Percentiles rank a stretch among this genome's conserved stretches.
Evolutionary conservation across 768 basidiomycete species (phyloP).

Genomic region (Mrakia gelida): DNA sequence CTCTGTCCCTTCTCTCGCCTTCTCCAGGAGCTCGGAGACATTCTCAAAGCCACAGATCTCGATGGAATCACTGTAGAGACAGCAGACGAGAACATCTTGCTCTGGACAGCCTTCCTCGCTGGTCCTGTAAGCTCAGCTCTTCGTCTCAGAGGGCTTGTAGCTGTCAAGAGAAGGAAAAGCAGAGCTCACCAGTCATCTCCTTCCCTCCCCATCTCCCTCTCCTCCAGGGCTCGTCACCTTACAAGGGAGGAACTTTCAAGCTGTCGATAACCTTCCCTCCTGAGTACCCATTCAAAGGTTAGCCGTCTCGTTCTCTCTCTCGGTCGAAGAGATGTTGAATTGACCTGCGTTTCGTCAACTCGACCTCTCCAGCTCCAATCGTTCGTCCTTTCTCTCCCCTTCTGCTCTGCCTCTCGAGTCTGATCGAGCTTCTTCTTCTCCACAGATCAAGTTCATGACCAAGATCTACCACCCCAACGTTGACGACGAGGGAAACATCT

Average conservation of each 20-base stretch:
- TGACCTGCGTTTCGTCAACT: slow-evolving; percentile 35
- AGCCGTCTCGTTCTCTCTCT: neutral
- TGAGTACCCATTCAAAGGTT: slow-evolving; percentile 44
- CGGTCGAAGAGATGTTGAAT: no score
- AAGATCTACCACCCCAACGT: slow-evolving; percentile 46
- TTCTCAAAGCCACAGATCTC: slow-evolving; percentile 26
- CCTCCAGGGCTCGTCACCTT: slow-evolving; percentile 38
- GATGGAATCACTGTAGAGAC: slow-evolving; percentile 39
- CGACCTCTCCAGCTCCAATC: slow-evolving; percentile 12
- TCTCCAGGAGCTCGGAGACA: slow-evolving; percentile 26
- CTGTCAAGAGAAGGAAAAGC: no score
- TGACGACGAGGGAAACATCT: slow-evolving; percentile 46
- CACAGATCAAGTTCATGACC: slow-evolving; percentile 44
- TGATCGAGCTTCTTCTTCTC: neutral
- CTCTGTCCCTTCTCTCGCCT: neutral
- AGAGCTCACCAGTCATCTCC: slow-evolving; percentile 3
- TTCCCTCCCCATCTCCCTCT: neutral
- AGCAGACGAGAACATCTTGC: slow-evolving; percentile 41
- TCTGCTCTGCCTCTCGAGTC: neutral
- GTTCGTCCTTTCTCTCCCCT: slow-evolving; percentile 2
- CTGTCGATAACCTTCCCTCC: slow-evolving; percentile 41
- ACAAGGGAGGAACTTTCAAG: slow-evolving; percentile 43
- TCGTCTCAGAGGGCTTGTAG: neutral
- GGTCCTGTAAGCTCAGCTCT: slow-evolving; percentile 42
- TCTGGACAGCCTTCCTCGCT: slow-evolving; percentile 40